Percentiles rank a stretch among this genome's conserved stretches.
These are phyloP conservation scores for Delitschia confertaspora DNA, from an alignment of 495 filamentous ascomycete genomes.

Conservation along the genomic window DNA sequence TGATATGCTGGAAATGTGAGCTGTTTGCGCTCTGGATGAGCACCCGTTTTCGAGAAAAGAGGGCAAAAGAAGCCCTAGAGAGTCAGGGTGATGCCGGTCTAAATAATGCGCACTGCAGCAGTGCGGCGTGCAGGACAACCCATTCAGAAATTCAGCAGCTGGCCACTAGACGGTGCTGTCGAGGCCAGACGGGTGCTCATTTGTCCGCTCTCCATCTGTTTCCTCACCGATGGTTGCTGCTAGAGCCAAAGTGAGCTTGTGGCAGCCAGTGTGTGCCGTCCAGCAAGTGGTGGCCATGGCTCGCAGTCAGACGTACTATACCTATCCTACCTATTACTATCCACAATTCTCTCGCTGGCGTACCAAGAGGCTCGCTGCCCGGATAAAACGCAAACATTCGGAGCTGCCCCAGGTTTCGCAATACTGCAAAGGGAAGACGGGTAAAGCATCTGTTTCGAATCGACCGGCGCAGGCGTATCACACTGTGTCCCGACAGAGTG, in stretches of 20 bases:
- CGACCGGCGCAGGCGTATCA: slow-evolving; percentile 11
- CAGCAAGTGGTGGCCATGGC: no score
- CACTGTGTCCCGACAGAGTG: slow-evolving; percentile 13
- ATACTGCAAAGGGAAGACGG: slow-evolving; percentile 15
- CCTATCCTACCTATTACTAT: no score
- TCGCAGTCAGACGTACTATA: no score
- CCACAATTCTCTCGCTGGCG: slow-evolving; percentile 12
- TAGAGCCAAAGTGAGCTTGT: no score
- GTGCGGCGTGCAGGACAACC: no score
- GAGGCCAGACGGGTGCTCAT: no score
- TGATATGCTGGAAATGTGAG: slow-evolving; percentile 9
- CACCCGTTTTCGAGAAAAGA: neutral
- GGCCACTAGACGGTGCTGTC: no score
- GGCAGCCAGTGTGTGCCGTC: no score
- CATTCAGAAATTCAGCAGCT: no score
- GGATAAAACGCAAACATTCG: slow-evolving; percentile 24
- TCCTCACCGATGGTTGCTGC: no score
- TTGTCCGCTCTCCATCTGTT: no score
- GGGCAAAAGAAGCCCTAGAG: slow-evolving; percentile 10
- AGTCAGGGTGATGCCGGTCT: slow-evolving; percentile 15
- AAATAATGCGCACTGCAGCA: slow-evolving; percentile 2
- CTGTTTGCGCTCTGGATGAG: slow-evolving; percentile 1
- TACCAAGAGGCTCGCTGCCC: slow-evolving; percentile 18
- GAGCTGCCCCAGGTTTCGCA: slow-evolving; percentile 25
- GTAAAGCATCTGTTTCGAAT: slow-evolving; percentile 26